phyloP scores from a whole-genome alignment of 2,329 filamentous ascomycete genomes.

The Talaromyces islandicus region DNA sequence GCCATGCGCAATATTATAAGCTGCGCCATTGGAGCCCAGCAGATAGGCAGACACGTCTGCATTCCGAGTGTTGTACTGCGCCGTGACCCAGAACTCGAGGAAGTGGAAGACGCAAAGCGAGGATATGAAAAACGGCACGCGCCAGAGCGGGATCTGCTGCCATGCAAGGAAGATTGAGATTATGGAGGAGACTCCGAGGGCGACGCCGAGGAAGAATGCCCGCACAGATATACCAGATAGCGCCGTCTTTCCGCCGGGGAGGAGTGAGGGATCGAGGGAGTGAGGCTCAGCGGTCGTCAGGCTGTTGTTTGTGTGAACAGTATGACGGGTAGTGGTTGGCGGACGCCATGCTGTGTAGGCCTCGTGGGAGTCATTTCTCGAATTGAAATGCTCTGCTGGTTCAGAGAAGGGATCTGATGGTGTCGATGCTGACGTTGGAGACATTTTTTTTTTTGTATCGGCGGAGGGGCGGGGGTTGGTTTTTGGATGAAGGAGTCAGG shows the following conservation, averaged over 20 bases:
- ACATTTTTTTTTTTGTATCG: neutral
- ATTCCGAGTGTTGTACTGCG: conserved; percentile 69
- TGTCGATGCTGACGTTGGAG: neutral
- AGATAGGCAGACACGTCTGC: conserved; percentile 74
- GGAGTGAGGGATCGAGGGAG: conserved; percentile 24
- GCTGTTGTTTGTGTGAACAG: neutral
- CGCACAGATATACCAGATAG: conserved; percentile 40
- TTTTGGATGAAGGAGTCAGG: no score
- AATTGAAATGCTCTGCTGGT: neutral
- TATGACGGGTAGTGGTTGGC: neutral
- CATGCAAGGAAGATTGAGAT: conserved; percentile 24
- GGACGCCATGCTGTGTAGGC: conserved; percentile 5
- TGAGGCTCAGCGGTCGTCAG: neutral
- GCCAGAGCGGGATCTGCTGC: conserved; percentile 43
- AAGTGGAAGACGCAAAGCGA: conserved; percentile 82
- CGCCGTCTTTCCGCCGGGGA: conserved; percentile 35
- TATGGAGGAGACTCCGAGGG: conserved; percentile 30
- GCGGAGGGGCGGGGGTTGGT: neutral
- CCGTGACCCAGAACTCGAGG: conserved; percentile 90
- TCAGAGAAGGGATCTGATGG: neutral
- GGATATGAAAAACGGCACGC: conserved; percentile 47
- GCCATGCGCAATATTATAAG: conserved; percentile 77
- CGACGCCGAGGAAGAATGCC: conserved; percentile 39
- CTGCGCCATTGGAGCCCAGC: conserved; percentile 74
- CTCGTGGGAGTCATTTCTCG: neutral